These are phyloP conservation scores for Suhomyces anneliseae DNA, from an alignment of 1,139 yeast genomes.

Conservation along the genomic window DNA sequence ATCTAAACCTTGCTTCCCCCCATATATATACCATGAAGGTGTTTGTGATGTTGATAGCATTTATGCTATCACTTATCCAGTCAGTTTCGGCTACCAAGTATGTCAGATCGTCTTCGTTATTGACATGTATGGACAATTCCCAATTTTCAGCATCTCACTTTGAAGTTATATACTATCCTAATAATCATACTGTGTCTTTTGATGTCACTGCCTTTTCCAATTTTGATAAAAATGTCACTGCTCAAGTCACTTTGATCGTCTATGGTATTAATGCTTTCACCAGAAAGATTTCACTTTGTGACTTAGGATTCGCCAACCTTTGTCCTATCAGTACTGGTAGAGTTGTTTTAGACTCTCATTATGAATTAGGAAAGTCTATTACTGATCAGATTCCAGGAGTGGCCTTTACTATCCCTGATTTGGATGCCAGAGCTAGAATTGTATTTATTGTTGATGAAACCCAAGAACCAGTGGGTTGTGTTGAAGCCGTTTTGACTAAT, in stretches of 20 bases:
- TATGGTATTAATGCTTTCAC: conserved; percentile 77
- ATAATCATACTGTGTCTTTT: conserved; percentile 59
- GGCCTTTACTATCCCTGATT: conserved; percentile 88
- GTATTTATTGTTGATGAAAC: conserved; percentile 54
- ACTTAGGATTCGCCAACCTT: conserved; percentile 45
- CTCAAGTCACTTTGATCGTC: conserved; percentile 66
- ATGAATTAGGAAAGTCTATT: conserved; percentile 43
- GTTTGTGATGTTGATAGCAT: conserved; percentile 1
- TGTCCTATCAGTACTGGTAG: conserved; percentile 92
- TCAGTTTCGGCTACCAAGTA: conserved; percentile 23
- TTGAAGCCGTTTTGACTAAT: conserved; percentile 81
- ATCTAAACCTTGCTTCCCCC: too few relatives aligned
- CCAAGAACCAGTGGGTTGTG: conserved; percentile 74
- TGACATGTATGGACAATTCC: conserved; percentile 92
- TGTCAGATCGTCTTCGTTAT: conserved; percentile 67
- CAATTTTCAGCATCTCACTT: conserved; percentile 86
- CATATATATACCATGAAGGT: not conserved
- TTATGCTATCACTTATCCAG: conserved; percentile 2
- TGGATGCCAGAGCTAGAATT: conserved; percentile 89
- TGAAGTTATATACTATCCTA: conserved; percentile 71
- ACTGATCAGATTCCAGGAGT: conserved; percentile 67
- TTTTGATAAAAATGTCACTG: conserved; percentile 70
- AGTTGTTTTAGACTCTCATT: conserved; percentile 63
- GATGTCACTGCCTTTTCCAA: conserved; percentile 80
- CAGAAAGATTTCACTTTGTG: conserved; percentile 63